Percentiles rank a stretch among this genome's conserved stretches.
phyloP scores from a whole-genome alignment of 345 rosid genomes.

The Dovyalis caffra region DNA sequence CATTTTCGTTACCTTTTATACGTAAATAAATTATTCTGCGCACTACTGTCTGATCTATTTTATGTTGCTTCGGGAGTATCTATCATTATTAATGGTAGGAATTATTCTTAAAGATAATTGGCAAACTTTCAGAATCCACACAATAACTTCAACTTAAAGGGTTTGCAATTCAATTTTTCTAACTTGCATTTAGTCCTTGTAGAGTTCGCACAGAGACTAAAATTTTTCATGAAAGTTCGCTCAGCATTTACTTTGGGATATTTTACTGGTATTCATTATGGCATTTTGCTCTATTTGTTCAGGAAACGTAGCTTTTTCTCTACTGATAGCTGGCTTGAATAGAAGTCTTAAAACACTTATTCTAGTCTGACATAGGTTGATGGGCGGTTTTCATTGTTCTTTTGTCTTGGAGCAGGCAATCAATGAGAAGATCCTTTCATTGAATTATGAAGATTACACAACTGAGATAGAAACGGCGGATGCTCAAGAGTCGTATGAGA shows the following conservation, averaged over 20 bases:
- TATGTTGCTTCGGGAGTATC: background rate
- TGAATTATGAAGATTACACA: conserved; percentile 43
- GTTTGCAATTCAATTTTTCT: too few relatives aligned
- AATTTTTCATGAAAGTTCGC: background rate
- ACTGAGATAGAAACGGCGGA: conserved; percentile 94
- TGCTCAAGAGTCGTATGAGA: conserved; percentile 69
- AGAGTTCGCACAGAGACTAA: background rate
- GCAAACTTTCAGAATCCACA: too few relatives aligned
- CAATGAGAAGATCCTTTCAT: conserved; percentile 23
- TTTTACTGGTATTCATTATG: background rate
- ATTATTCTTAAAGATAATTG: background rate
- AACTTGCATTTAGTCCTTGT: too few relatives aligned
- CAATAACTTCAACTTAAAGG: too few relatives aligned
- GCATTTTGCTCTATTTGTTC: background rate
- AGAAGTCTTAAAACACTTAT: background rate
- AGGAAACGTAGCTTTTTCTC: background rate
- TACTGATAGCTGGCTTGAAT: conserved; percentile 6
- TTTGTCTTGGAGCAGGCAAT: conserved; percentile 25
- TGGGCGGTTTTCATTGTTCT: background rate
- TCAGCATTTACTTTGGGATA: too few relatives aligned
- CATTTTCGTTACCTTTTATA: background rate
- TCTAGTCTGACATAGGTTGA: background rate
- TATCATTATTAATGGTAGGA: background rate
- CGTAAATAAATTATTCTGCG: too few relatives aligned
- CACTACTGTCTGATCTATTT: background rate